These are phyloP conservation scores for Parafenestella ontariensis DNA, from an alignment of 2,329 filamentous ascomycete genomes.

Conservation along the genomic window DNA sequence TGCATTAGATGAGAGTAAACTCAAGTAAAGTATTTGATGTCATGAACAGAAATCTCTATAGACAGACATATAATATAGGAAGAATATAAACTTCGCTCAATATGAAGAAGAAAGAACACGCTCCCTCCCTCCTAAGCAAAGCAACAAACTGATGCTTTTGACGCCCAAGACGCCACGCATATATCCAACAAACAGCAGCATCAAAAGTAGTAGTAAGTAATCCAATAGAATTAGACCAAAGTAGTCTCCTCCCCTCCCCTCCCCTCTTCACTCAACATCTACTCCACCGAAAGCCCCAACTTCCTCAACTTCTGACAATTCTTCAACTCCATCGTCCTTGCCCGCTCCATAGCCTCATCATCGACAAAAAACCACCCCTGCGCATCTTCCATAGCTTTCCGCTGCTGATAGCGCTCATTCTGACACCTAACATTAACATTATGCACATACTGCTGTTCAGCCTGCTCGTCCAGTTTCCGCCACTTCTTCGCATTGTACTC, in stretches of 20 bases:
- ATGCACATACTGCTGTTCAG: slow-evolving; percentile 76
- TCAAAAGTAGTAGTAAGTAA: no score
- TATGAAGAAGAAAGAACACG: background rate
- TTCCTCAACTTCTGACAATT: slow-evolving; percentile 64
- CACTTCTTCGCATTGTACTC: slow-evolving; percentile 75
- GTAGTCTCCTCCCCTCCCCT: no score
- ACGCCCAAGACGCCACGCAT: no score
- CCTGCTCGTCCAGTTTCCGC: slow-evolving; percentile 75
- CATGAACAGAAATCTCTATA: background rate
- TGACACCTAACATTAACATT: slow-evolving; percentile 76
- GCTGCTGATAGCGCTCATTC: slow-evolving; percentile 70
- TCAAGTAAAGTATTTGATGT: background rate
- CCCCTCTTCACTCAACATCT: no score
- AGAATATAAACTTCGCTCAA: background rate
- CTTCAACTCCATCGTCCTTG: slow-evolving; percentile 66
- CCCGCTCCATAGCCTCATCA: slow-evolving; percentile 76
- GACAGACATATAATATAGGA: no score
- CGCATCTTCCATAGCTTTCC: slow-evolving; percentile 76
- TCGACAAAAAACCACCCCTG: slow-evolving; percentile 89
- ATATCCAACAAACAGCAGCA: no score
- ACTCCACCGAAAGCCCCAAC: slow-evolving; percentile 40
- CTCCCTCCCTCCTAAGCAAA: no score
- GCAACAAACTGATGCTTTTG: no score
- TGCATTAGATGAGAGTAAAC: background rate
- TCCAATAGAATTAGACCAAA: no score